Base-by-base conservation (phyloP, 2,329 filamentous ascomycete species). In the Trichoderma sp. region DNA sequence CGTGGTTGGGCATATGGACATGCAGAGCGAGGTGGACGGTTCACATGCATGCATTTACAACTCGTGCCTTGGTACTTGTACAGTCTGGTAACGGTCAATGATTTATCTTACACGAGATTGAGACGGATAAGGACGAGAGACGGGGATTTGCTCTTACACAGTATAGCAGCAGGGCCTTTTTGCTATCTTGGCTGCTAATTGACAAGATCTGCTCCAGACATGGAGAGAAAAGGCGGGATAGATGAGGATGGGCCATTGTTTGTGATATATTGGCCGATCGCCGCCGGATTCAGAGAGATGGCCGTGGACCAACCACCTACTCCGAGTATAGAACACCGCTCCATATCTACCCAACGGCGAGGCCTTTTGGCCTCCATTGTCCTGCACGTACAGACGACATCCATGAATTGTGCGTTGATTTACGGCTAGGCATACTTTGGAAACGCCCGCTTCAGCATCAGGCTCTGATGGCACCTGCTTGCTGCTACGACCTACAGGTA, bases 381-480 rank as follows among this genome's bases (percentile, higher is more conserved):
- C 34, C 4, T 37, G 13, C 34, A 37, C 14, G 13, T 10, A 10
- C 30, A 5, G 30, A 30, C 30, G 30, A 32, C 14, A 2, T 39
- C 39, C 2, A 43, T 18, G 4, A 3, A n/a, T 8, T 4, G 1
- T 43, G 39, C 18, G 39, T 43, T 18, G n/a, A 43, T 43, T n/a
- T 43, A n/a, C 39, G 8, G 6, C 39, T n/a, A n/a, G 39, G 39
- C 39, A 43, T 43, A 43, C 7, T 43, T 18, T 43, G 39, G 7
- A 63, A 52, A 63, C 59, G 59, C 59, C 59, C 43, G 39, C 39
- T n/a, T 18, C 39, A n/a, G 59, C 59, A 51, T 37, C 59, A 49
- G 39, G 39, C 59, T 30, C 26, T 26, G 26, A 26, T 26, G 26
- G 26, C 26, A 26, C 26, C 26, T 2, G 4, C 26, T 26, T 26